A percentile compares a stretch with the other conserved stretches of the same genome.
These are phyloP conservation scores for Diophrys sp. DNA, from an alignment of 73 alveolate species.

Conservation along the genomic window DNA sequence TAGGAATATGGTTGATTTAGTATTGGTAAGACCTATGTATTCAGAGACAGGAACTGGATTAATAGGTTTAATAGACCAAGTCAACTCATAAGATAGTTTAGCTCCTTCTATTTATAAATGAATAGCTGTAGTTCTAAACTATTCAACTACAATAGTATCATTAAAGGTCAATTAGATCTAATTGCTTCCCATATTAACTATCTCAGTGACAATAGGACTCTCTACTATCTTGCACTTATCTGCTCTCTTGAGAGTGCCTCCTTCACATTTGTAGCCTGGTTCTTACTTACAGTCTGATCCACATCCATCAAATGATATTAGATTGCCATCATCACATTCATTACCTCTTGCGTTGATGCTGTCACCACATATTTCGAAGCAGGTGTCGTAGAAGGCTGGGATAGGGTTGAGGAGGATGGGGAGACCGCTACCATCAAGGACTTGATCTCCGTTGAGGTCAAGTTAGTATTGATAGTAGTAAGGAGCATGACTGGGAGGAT, in stretches of 20 bases:
- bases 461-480: background rate
- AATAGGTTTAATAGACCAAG: background rate
- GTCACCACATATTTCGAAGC: slow-evolving; percentile 21
- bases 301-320: slow-evolving; percentile 8
- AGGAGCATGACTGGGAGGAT: background rate
- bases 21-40: too few relatives aligned
- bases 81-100: background rate
- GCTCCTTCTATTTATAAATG: background rate
- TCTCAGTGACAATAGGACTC: background rate
- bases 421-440: background rate
- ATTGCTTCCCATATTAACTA: background rate
- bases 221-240: background rate
- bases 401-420: background rate
- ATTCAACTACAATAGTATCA: background rate
- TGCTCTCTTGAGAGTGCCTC: slow-evolving; percentile 2
- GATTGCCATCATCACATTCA: slow-evolving; percentile 25
- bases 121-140: too few relatives aligned
- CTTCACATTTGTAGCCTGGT: background rate
- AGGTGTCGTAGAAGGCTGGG: background rate
- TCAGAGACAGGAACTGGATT: background rate
- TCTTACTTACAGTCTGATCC: background rate
- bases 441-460: background rate
- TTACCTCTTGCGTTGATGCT: background rate
- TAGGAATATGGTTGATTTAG: background rate
- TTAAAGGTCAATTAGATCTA: background rate